A percentile compares a stretch with the other conserved stretches of the same genome.
These are phyloP conservation scores for Guyanaporus albipodus DNA, from an alignment of 768 basidiomycete species.

Conservation along the genomic window DNA sequence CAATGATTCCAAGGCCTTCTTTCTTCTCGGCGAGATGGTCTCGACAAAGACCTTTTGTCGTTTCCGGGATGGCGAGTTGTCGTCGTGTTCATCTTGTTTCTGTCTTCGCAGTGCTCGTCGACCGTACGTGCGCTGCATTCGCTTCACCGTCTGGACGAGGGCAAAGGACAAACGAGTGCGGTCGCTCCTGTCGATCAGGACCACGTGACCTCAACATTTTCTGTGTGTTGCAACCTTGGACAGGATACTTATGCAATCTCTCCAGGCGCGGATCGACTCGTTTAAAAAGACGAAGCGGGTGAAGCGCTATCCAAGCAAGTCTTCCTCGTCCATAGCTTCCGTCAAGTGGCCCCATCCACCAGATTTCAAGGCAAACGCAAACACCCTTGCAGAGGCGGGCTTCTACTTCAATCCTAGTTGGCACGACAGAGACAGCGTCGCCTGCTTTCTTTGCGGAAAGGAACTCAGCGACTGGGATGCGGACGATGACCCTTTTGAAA, in stretches of 20 bases:
- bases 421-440: constrained; percentile 69
- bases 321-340: constrained; percentile 42
- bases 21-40: constrained; percentile 16
- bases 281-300: constrained; percentile 62
- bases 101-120: constrained; percentile 21
- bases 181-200: background rate
- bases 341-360: constrained; percentile 76
- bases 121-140: constrained; percentile 37
- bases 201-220: background rate
- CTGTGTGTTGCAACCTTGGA: too few relatives aligned
- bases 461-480: constrained; percentile 81
- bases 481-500: constrained; percentile 79
- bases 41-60: constrained; percentile 32
- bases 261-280: constrained; percentile 59
- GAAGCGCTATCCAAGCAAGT: constrained; percentile 47
- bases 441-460: constrained; percentile 83
- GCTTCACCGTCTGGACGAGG: too few relatives aligned
- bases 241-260: constrained; percentile 41
- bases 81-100: background rate
- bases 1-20: background rate
- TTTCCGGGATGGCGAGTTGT: constrained; percentile 25
- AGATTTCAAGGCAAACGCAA: constrained; percentile 63
- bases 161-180: background rate
- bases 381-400: constrained; percentile 79
- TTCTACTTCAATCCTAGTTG: constrained; percentile 77